phyloP scores from a whole-genome alignment of 805 yeast genomes.

The Yamadazyma phyllophila region DNA sequence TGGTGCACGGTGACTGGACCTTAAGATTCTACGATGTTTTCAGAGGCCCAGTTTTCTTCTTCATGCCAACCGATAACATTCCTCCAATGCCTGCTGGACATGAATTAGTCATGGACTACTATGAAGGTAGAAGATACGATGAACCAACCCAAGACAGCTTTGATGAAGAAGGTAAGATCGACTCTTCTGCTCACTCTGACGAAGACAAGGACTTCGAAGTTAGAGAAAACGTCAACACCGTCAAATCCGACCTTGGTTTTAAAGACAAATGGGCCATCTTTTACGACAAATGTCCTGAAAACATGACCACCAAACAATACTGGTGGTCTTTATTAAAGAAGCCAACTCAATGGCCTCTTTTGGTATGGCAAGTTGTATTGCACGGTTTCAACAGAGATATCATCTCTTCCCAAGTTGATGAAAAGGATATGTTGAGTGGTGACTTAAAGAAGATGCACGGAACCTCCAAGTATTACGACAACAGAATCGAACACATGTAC shows the following conservation, averaged over 20 bases:
- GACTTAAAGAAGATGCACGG: slow-evolving; percentile 51
- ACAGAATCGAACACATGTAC: slow-evolving; percentile 65
- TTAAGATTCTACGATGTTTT: slow-evolving; percentile 54
- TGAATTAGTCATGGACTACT: slow-evolving; percentile 58
- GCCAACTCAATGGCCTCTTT: slow-evolving; percentile 54
- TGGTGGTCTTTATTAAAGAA: slow-evolving; percentile 42
- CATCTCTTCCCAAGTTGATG: slow-evolving; percentile 44
- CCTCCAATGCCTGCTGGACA: slow-evolving; percentile 68
- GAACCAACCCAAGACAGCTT: slow-evolving; percentile 10
- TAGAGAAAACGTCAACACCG: slow-evolving; percentile 8
- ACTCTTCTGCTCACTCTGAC: slow-evolving; percentile 10
- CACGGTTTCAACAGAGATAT: slow-evolving; percentile 70
- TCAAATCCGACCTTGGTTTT: background rate
- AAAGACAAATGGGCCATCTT: slow-evolving; percentile 2
- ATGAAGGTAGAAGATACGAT: slow-evolving; percentile 53
- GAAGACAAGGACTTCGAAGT: slow-evolving; percentile 9
- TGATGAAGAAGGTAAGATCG: slow-evolving; percentile 12
- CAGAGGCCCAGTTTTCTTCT: slow-evolving; percentile 55
- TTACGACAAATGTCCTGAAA: slow-evolving; percentile 11
- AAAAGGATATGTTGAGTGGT: slow-evolving; percentile 42
- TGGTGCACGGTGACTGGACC: slow-evolving; percentile 65
- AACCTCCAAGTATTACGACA: slow-evolving; percentile 64
- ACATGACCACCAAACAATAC: slow-evolving; percentile 33
- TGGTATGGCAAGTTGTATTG: slow-evolving; percentile 40
- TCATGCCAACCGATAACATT: slow-evolving; percentile 54